Base-by-base conservation (phyloP, 2,329 filamentous ascomycete species). In the Botrytis galanthina region DNA sequence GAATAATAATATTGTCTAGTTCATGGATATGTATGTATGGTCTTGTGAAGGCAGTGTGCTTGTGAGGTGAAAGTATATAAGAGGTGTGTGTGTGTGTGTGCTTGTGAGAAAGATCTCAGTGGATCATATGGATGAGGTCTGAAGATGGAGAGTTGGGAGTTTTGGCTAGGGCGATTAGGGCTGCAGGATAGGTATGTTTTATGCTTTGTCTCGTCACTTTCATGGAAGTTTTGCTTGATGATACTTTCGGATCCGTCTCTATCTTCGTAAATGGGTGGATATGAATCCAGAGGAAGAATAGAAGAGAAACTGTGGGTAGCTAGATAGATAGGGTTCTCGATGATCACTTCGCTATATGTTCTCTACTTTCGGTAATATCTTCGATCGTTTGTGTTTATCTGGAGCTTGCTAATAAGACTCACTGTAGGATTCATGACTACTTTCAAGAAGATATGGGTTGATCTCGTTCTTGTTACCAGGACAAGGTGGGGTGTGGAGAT, bases 341-440 rank as follows among this genome's bases (percentile, higher is more conserved):
- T 22, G 3, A 22, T 46, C 44, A 48, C 0, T 26, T 48, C 8
- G 8, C 20, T 48, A 29, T 57, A 18, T 9, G 9, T 29, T 57
- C 14, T 18, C 29, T 14, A 16, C 1, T 57, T 29, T 18, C 6
- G 5, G 54, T 16, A 1, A 20, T 5, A 18, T 32, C 4, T 20
- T 10, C 3, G 20, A 4, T 48, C 46, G 8, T 46, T 46, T 46
- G 8, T 8, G 22, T 46, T 0, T 46, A 4, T 46, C 20, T 10
- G 44, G 20, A 4, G 44, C 8, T 22, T 22, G 44, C 7, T 9
- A 22, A 14, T 9, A 8, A 9, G 22, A 10, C 8, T 22, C 1
- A 22, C 2, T 9, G 10, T 46, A 1, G 4, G 7, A 9, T 22
- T 18, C 10, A 0, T 32, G 3, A 59, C 3, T 2, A 9, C 7